Conservation (phyloP, 345 rosid species). For the Gossypium turneri region DNA sequence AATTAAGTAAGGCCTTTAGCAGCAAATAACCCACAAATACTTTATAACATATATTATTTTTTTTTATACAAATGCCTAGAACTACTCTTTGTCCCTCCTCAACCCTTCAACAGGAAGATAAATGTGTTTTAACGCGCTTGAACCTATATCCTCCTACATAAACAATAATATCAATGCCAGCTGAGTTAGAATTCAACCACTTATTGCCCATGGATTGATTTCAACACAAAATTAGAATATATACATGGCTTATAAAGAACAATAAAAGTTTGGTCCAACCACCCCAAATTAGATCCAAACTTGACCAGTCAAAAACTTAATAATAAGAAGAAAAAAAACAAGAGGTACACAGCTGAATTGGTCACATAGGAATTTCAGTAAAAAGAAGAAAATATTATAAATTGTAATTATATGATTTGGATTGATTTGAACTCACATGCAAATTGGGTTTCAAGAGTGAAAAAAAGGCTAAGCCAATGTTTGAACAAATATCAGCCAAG, state of each 20-base stretch:
- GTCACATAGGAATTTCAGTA: too few relatives aligned
- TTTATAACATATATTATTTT: too few relatives aligned
- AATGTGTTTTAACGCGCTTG: accelerated
- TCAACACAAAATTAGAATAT: neutral
- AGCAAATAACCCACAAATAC: neutral
- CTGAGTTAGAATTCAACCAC: accelerated
- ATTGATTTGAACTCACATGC: constrained; percentile 24
- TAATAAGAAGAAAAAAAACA: neutral
- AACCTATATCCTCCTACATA: too few relatives aligned
- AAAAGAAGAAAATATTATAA: neutral
- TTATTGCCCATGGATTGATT: neutral
- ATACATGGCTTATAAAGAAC: neutral
- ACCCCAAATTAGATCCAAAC: neutral
- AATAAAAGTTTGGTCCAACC: neutral
- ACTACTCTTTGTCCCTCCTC: too few relatives aligned
- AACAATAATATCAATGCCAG: too few relatives aligned
- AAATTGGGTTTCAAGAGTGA: neutral
- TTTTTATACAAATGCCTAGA: too few relatives aligned
- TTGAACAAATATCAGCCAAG: neutral
- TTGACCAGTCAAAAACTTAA: neutral
- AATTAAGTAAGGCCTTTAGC: neutral
- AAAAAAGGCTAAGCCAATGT: neutral
- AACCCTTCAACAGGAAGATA: too few relatives aligned
- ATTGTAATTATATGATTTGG: neutral
- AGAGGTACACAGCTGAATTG: neutral